Conservation (phyloP, 1,284 basidiomycete genomes). For the Sanghuangporus baumii region DNA sequence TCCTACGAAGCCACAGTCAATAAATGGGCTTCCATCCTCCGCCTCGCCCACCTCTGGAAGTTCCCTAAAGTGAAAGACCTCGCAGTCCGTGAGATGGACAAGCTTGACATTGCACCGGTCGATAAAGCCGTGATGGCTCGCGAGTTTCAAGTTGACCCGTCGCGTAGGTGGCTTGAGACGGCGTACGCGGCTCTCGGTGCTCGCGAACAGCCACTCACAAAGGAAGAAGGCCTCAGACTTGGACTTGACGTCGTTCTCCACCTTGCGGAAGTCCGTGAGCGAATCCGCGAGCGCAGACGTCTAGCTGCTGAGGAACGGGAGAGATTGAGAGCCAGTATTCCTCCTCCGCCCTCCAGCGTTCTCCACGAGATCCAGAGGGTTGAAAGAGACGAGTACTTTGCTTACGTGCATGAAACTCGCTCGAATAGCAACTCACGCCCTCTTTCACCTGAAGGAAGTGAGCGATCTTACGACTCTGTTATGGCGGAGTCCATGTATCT, state of each 20-base stretch:
- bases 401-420: not conserved
- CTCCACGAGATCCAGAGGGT: not conserved
- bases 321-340: not conserved
- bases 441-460: not conserved
- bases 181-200: slow-evolving; percentile 37
- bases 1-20: slow-evolving; percentile 27
- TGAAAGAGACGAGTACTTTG: not conserved
- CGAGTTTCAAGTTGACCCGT: slow-evolving; percentile 49
- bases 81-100: slow-evolving; percentile 37
- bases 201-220: slow-evolving; percentile 48
- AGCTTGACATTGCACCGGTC: slow-evolving; percentile 51
- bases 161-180: slow-evolving; percentile 36
- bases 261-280: slow-evolving; percentile 54
- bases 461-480: not conserved
- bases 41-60: slow-evolving; percentile 20
- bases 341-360: not conserved
- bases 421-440: not conserved
- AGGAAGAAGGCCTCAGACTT: slow-evolving; percentile 50
- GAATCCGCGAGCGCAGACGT: slow-evolving; percentile 6
- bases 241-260: slow-evolving; percentile 55
- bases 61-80: slow-evolving; percentile 19
- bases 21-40: slow-evolving; percentile 21
- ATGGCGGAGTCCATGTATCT: not conserved
- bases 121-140: slow-evolving; percentile 55
- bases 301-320: not conserved